Conservation (phyloP, 371 early-diverging fungal genomes). For the Rhizopus stolonifer region DNA sequence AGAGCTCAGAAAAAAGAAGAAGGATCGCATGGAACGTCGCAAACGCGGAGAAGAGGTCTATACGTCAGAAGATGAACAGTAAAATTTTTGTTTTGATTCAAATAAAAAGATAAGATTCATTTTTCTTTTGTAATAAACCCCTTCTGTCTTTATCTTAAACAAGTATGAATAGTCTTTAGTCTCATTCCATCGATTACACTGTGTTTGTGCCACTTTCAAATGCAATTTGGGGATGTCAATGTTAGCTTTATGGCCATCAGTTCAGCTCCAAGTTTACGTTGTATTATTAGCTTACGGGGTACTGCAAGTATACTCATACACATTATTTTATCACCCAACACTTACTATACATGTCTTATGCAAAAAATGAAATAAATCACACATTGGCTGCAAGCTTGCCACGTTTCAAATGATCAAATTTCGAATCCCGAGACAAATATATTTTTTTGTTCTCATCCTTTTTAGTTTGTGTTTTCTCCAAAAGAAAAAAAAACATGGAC, state of each 20-base stretch:
- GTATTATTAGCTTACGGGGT: background rate
- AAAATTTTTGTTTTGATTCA: slow-evolving; percentile 6
- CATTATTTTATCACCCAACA: too few species aligned
- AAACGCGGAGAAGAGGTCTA: slow-evolving; percentile 59
- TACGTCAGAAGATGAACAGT: slow-evolving; percentile 50
- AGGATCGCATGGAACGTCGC: slow-evolving; percentile 58
- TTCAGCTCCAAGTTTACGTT: too few species aligned
- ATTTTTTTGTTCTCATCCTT: background rate
- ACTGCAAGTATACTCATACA: background rate
- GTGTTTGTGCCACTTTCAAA: background rate
- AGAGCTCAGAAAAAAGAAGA: slow-evolving; percentile 59
- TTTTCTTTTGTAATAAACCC: background rate
- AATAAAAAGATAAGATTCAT: background rate
- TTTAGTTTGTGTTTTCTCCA: background rate
- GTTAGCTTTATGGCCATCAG: too few species aligned
- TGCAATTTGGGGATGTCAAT: too few species aligned
- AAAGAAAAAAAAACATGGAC: background rate
- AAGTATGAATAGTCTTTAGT: too few species aligned
- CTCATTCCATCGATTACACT: background rate
- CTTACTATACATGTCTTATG: too few species aligned
- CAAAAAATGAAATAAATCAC: too few species aligned
- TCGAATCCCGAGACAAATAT: background rate
- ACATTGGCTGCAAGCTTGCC: too few species aligned
- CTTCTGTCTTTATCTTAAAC: too few species aligned
- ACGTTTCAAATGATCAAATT: background rate